These are phyloP conservation scores for Botrytis deweyae DNA, from an alignment of 2,329 filamentous ascomycete species.

Conservation along the genomic window DNA sequence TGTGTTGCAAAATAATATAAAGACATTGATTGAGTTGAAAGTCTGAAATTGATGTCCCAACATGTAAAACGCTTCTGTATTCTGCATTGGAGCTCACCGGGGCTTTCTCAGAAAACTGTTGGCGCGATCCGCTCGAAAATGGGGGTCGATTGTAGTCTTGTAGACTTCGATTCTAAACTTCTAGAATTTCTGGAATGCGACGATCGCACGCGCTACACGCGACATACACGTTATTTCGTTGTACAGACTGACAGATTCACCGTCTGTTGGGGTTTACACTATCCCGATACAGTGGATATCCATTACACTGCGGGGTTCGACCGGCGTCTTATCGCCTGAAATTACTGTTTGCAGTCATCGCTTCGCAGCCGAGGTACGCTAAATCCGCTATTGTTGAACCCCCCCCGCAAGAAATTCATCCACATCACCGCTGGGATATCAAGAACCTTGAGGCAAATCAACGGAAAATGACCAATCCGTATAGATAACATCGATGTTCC, in stretches of 20 bases:
- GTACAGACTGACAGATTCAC: background rate
- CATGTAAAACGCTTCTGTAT: background rate
- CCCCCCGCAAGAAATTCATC: background rate
- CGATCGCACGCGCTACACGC: background rate
- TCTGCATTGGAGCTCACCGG: background rate
- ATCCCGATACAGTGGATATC: background rate
- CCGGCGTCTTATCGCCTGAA: background rate
- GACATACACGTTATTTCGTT: background rate
- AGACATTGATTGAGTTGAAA: background rate
- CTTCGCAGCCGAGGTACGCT: conserved; percentile 11
- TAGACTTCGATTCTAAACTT: background rate
- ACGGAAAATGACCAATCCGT: background rate
- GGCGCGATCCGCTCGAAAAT: background rate
- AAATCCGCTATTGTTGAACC: background rate
- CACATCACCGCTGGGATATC: background rate
- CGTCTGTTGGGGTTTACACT: background rate
- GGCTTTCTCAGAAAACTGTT: background rate
- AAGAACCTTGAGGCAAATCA: background rate
- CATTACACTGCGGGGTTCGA: background rate
- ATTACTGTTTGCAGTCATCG: conserved; percentile 1
- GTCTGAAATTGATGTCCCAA: background rate
- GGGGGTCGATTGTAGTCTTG: background rate
- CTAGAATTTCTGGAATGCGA: background rate
- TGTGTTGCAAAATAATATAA: background rate
- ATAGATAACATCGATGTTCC: background rate